Percentiles rank a stretch among this genome's conserved stretches.
Conservation (phyloP, 1,284 basidiomycete genomes). For the Filobasidium uniguttulatum region DNA sequence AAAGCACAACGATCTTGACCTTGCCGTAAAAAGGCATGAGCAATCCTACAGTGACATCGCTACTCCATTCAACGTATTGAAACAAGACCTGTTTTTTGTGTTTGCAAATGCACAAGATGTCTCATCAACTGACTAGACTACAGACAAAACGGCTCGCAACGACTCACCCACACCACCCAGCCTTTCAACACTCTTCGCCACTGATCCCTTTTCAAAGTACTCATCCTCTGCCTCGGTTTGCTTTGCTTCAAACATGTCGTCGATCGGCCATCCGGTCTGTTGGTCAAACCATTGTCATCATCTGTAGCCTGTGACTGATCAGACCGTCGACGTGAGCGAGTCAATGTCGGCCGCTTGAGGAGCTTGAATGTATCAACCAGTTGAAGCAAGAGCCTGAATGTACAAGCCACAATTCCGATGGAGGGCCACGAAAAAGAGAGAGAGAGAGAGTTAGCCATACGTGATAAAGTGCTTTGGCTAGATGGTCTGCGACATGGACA, state of each 20-base stretch:
- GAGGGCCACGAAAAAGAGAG: not conserved
- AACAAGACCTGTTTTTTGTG: not conserved
- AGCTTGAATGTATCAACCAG: constrained; percentile 3
- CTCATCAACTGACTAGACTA: not conserved
- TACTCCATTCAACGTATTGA: not conserved
- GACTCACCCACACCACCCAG: constrained; percentile 6
- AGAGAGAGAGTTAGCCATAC: no score
- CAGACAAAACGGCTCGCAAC: not conserved
- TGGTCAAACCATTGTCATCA: no score
- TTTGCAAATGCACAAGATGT: not conserved
- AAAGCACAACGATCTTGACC: not conserved
- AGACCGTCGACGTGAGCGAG: no score
- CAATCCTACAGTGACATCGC: not conserved
- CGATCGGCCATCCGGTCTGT: not conserved
- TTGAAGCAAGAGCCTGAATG: not conserved
- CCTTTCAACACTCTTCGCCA: constrained; percentile 2
- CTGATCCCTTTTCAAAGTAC: constrained; percentile 1
- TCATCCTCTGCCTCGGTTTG: constrained; percentile 1
- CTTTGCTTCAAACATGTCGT: no score
- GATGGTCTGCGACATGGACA: no score
- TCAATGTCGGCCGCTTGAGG: not conserved
- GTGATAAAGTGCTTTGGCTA: no score
- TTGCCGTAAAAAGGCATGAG: constrained; percentile 4
- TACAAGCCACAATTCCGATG: not conserved
- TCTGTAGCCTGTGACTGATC: not conserved